A percentile compares a stretch with the other conserved stretches of the same genome.
phyloP scores from a whole-genome alignment of 331 rosid genomes.

The Malus hybrid region DNA sequence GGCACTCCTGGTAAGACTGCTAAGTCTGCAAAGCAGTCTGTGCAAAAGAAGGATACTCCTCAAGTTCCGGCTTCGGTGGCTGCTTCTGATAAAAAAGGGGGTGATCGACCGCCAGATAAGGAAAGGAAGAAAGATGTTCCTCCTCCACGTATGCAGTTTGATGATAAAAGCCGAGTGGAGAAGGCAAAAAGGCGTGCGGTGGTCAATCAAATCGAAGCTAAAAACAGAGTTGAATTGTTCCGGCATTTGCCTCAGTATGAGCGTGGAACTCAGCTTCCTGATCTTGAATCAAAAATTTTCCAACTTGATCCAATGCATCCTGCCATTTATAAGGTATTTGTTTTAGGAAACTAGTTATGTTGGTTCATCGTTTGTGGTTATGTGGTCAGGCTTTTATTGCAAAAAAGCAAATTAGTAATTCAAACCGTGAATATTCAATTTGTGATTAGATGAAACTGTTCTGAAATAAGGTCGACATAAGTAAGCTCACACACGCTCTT shows the following conservation, averaged over 20 bases:
- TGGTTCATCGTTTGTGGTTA: background rate
- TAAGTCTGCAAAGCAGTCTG: slow-evolving; percentile 39
- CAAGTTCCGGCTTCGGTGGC: slow-evolving; percentile 23
- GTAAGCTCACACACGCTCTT: background rate
- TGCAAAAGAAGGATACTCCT: slow-evolving; percentile 42
- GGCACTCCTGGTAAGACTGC: slow-evolving; percentile 5
- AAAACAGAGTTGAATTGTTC: slow-evolving; percentile 67
- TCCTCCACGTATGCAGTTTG: slow-evolving; percentile 71
- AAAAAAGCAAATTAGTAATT: background rate
- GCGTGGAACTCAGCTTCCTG: slow-evolving; percentile 53
- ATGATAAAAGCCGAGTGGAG: slow-evolving; percentile 50
- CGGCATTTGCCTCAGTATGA: slow-evolving; percentile 81
- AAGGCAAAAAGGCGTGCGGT: slow-evolving; percentile 65
- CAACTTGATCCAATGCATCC: slow-evolving; percentile 63
- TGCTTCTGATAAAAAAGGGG: slow-evolving; percentile 46
- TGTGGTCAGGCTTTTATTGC: background rate
- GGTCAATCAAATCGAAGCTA: slow-evolving; percentile 61
- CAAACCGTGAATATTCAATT: background rate
- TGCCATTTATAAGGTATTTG: slow-evolving; percentile 58
- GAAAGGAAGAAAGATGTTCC: slow-evolving; percentile 78
- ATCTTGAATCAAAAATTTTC: slow-evolving; percentile 57
- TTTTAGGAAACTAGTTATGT: background rate
- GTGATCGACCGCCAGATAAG: slow-evolving; percentile 44
- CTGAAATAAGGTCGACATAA: background rate
- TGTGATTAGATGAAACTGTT: background rate